Evolutionary conservation across 768 basidiomycete species (phyloP), one percentile per base, ranked within the genome.

Genomic region (Boletus vinaceobasis): DNA sequence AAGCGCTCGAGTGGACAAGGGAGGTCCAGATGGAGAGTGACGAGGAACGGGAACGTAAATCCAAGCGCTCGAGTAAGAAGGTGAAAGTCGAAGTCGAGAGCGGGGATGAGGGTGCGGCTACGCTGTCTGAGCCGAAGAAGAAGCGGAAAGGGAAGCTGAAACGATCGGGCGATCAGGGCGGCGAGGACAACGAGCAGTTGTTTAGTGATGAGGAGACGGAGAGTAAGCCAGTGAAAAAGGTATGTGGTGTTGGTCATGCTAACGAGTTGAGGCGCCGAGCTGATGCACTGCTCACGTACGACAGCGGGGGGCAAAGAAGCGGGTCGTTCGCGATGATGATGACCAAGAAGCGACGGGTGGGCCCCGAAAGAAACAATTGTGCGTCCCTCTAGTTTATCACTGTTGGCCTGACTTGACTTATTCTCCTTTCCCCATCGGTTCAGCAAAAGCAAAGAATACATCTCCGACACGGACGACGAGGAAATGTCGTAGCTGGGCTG

Each of bases 361-460:
- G n/a, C 83, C 84, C 9, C 81, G 85, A 33, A 90, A 87, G 75
- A 90, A 88, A 69, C 86, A 87, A 69, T 87, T 82, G 88, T 89
- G 58, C 62, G 86, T 78, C n/a, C 14, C 5, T 11, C 45, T 33
- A 10, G 39, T 17, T 21, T 5, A 3, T 2, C 17, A 7, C 11
- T 6, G 14, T 14, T 31, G 4, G 17, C 17, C 9, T 35, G 17
- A 11, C 19, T 11, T 48, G 31, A 50, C 40, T 48, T 40, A 57
- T 47, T 57, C 9, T 26, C n/a, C 40, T 36, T 29, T 29, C 58
- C 40, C 55, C 11, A 36, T 31, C 43, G 37, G 19, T 21, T 58
- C 48, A 94, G 93, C 66, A 95, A 94, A 78, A 93, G 90, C 65
- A 93, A 91, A 71, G 93, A 86, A 63, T 80, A 85, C 70, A 82